Percentiles rank a stretch among this genome's conserved stretches.
These are phyloP conservation scores for Aschersonia sp. DNA, from an alignment of 2,329 filamentous ascomycete species.

Conservation along the genomic window DNA sequence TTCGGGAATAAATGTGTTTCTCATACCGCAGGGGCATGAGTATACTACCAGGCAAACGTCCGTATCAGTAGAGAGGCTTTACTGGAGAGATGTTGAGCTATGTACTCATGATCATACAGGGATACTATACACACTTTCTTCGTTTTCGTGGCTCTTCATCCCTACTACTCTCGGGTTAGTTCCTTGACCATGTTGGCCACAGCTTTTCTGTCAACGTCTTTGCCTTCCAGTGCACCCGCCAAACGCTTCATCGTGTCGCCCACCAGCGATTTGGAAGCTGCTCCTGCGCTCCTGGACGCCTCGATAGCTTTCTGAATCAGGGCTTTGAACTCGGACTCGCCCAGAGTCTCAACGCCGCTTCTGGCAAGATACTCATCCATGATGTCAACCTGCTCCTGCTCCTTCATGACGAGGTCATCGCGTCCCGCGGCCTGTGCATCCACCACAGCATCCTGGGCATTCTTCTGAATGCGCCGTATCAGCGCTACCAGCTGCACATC, in stretches of 20 bases:
- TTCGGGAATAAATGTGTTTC: too few relatives aligned
- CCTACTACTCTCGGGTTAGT: slow-evolving; percentile 8
- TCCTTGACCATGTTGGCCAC: slow-evolving; percentile 49
- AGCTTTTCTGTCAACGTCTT: slow-evolving; percentile 47
- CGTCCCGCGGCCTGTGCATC: slow-evolving; percentile 53
- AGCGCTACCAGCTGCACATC: slow-evolving; percentile 56
- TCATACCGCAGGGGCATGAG: too few relatives aligned
- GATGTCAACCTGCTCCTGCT: slow-evolving; percentile 49
- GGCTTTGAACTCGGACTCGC: slow-evolving; percentile 40
- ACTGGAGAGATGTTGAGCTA: background rate
- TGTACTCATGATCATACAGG: background rate
- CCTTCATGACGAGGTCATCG: slow-evolving; percentile 56
- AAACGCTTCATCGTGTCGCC: slow-evolving; percentile 52
- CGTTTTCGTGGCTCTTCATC: background rate
- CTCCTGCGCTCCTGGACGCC: slow-evolving; percentile 31
- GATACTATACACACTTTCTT: background rate
- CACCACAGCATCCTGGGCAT: slow-evolving; percentile 40
- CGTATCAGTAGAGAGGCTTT: too few relatives aligned
- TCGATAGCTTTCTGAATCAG: slow-evolving; percentile 38
- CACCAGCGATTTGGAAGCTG: slow-evolving; percentile 29
- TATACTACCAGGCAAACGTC: too few relatives aligned
- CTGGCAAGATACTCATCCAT: slow-evolving; percentile 49
- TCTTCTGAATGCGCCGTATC: slow-evolving; percentile 48
- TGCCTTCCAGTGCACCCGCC: slow-evolving; percentile 41
- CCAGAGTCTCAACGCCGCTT: slow-evolving; percentile 44